Evolutionary conservation across 805 yeast species (phyloP).

Genomic region (Komagataella pseudopastoris): DNA sequence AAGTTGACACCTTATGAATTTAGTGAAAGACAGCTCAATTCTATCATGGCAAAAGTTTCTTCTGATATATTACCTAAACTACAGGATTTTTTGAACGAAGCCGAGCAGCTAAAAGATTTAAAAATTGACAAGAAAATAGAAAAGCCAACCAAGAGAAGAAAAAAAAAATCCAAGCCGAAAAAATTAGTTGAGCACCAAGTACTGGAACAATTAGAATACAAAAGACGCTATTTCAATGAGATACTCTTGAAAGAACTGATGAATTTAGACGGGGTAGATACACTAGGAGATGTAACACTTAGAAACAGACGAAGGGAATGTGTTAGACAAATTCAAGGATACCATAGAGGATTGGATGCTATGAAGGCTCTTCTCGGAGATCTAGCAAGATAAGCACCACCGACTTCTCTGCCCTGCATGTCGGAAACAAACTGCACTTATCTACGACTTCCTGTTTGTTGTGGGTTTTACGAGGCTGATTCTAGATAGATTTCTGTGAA

Average conservation of each 20-base stretch:
- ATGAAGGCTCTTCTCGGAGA: not conserved
- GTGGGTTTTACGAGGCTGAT: not conserved
- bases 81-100: conserved; percentile 1
- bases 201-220: conserved; percentile 18
- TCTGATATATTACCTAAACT: not conserved
- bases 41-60: conserved; percentile 6
- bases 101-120: not conserved
- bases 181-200: not conserved
- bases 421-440: not conserved
- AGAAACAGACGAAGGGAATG: conserved; percentile 45
- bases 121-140: not conserved
- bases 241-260: conserved; percentile 51
- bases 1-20: conserved; percentile 8
- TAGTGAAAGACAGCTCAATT: conserved; percentile 8
- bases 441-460: not conserved
- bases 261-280: conserved; percentile 53
- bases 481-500: not conserved
- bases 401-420: not conserved
- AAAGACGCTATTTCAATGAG: conserved; percentile 50
- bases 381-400: not conserved
- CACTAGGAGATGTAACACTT: conserved; percentile 30
- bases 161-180: conserved; percentile 1
- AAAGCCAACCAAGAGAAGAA: not conserved
- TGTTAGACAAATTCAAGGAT: conserved; percentile 46
- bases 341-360: conserved; percentile 40